Evolutionary conservation across 208 protist genomes (phyloP), one percentile per base, ranked within the genome.

Genomic region (Plasmodiophora brassicae): DNA sequence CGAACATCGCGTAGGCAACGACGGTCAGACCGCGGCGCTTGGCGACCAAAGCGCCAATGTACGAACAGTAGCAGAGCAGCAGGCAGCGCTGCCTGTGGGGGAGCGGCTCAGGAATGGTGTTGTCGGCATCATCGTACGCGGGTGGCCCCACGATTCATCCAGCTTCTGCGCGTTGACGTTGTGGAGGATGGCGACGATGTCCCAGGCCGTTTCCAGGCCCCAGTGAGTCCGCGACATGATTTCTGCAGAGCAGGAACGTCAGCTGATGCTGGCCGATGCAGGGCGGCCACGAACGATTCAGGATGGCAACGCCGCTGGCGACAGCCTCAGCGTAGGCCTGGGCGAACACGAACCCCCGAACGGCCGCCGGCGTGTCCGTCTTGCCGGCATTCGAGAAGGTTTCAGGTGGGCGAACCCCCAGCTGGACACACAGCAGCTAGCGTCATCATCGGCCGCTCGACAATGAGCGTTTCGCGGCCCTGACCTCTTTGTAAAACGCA

Each of bases 41-140:
- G 14, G 65, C 65, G 10, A 78, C 41, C 10, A 78, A 5, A 5
- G 32, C 65, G 32, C 65, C 65, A 5, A 78, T 5, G 41, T 78
- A 78, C n/a, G 65, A 78, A 32, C 65, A 78, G n/a, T 78, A 32
- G 65, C 65, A 78, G n/a, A 78, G 65, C 65, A 78, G n/a, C 14
- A 5, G 20, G 5, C 32, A 14, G 32, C 65, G 65, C 10, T 78
- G 10, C 65, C 65, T 78, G 25, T n/a, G n/a, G n/a, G n/a, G n/a
- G n/a, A n/a, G n/a, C n/a, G n/a, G n/a, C n/a, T n/a, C n/a, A n/a
- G n/a, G n/a, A n/a, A n/a, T n/a, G n/a, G n/a, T n/a, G n/a, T n/a
- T n/a, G n/a, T n/a, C n/a, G n/a, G n/a, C n/a, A n/a, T n/a, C n/a
- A n/a, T n/a, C n/a, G n/a, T n/a, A n/a, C n/a, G n/a, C n/a, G n/a